A percentile compares a stretch with the other conserved stretches of the same genome.
Evolutionary conservation across 139 green algal genomes (phyloP).

Genomic region (Chlamydomonas sp.): DNA sequence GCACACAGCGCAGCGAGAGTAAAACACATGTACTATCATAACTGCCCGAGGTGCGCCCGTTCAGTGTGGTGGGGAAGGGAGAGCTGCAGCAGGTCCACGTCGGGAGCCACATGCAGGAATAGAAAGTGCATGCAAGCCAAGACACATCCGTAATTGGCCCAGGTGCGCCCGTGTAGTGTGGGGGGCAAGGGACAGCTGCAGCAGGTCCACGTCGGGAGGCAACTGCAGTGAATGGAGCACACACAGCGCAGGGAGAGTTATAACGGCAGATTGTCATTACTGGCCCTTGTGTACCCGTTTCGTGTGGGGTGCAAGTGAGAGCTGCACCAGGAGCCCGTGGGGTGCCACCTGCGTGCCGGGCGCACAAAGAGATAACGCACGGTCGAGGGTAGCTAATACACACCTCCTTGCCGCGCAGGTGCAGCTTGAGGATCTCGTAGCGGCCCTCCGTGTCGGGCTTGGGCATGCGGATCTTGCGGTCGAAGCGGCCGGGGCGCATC

Average conservation of each 20-base stretch:
- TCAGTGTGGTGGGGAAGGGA: no score
- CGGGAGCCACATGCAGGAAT: conserved; percentile 51
- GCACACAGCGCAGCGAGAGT: no score
- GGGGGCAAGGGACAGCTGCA: conserved; percentile 89
- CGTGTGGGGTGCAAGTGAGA: conserved; percentile 33
- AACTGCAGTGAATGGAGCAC: conserved; percentile 42
- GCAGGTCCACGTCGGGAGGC: conserved; percentile 83
- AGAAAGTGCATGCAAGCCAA: no score
- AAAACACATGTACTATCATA: no score
- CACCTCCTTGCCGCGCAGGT: conserved; percentile 63
- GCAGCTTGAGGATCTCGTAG: conserved; percentile 83
- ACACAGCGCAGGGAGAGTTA: no score
- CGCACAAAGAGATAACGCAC: no score
- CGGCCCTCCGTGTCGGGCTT: conserved; percentile 80
- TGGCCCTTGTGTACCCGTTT: no score
- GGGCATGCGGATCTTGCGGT: conserved; percentile 88
- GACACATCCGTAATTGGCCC: no score
- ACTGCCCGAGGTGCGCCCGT: no score
- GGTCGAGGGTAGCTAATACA: neutral
- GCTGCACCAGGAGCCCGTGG: conserved; percentile 87
- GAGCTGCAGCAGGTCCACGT: conserved; percentile 90
- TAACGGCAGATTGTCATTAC: no score
- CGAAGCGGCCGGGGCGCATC: conserved; percentile 93
- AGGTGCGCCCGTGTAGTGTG: no score
- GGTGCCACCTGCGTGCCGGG: conserved; percentile 45